These are phyloP conservation scores for Brassica nigra DNA, from an alignment of 345 rosid genomes.

Conservation along the genomic window DNA sequence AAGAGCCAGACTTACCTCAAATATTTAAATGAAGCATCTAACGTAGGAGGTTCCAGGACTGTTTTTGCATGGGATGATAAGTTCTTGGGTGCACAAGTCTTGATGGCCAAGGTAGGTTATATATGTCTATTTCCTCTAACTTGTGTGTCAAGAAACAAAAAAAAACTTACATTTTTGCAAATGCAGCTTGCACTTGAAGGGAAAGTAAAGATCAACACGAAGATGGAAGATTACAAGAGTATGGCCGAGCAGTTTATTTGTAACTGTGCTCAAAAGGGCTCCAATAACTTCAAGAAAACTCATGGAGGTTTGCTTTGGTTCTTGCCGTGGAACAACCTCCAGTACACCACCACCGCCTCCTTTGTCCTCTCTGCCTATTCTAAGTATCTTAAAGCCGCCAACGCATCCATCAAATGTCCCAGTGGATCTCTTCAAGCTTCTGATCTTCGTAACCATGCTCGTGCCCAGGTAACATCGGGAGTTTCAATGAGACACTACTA, in stretches of 20 bases:
- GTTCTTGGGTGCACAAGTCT: conserved; percentile 84
- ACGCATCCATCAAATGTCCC: conserved; percentile 43
- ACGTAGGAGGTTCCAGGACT: conserved; percentile 56
- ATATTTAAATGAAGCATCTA: conserved; percentile 64
- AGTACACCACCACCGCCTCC: conserved; percentile 52
- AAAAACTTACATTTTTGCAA: background rate
- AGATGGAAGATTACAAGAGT: conserved; percentile 64
- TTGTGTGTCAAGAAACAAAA: background rate
- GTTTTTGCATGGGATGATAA: conserved; percentile 96
- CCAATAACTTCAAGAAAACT: conserved; percentile 39
- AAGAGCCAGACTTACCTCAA: conserved; percentile 55
- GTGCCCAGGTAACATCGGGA: conserved; percentile 20
- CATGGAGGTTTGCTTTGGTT: conserved; percentile 70
- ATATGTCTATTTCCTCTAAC: background rate
- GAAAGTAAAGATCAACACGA: conserved; percentile 4
- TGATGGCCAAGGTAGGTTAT: conserved; percentile 72
- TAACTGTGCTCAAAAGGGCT: conserved; percentile 76
- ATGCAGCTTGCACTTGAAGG: conserved; percentile 72
- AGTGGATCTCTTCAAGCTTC: conserved; percentile 41
- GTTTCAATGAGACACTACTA: too few species aligned
- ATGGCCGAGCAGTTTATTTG: conserved; percentile 91
- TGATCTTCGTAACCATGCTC: conserved; percentile 16
- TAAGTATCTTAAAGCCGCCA: conserved; percentile 45
- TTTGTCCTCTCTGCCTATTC: conserved; percentile 46
- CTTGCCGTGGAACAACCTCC: conserved; percentile 53